A percentile compares a stretch with the other conserved stretches of the same genome.
Evolutionary conservation across 305 asterid species (phyloP).

Genomic region (Fraxinus xanthoxyloides): DNA sequence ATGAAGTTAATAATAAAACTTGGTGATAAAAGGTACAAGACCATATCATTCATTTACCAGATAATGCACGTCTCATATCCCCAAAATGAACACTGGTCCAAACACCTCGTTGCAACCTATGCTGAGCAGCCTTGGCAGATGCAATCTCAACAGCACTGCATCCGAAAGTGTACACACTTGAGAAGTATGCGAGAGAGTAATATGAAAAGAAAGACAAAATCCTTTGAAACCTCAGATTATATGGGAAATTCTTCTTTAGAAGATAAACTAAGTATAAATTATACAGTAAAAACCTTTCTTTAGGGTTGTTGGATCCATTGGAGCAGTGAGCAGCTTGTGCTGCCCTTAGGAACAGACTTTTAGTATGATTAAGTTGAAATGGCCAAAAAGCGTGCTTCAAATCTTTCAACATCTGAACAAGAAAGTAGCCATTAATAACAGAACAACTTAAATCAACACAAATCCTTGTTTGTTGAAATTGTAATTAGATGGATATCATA

Average conservation of each 20-base stretch:
- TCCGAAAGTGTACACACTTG: conserved; percentile 7
- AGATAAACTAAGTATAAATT: neutral
- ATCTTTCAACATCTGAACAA: conserved; percentile 60
- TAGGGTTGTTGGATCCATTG: conserved; percentile 36
- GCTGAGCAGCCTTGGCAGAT: conserved; percentile 84
- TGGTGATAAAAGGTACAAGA: conserved; percentile 6
- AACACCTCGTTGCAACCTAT: conserved; percentile 82
- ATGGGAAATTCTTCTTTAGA: neutral
- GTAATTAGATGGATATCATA: neutral
- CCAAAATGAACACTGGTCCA: conserved; percentile 86
- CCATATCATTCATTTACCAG: conserved; percentile 42
- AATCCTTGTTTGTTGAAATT: neutral
- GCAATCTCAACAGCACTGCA: conserved; percentile 68
- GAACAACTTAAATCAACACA: neutral
- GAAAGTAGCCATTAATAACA: conserved; percentile 7
- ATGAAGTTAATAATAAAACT: conserved; percentile 13
- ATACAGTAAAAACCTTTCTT: conserved; percentile 47
- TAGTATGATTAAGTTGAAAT: conserved; percentile 56
- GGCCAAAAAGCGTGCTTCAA: conserved; percentile 85
- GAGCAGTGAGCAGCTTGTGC: conserved; percentile 76
- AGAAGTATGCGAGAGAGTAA: conserved; percentile 1
- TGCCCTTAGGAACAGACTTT: conserved; percentile 71
- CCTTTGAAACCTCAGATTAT: neutral
- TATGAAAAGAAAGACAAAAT: conserved; percentile 9
- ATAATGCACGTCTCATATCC: conserved; percentile 81